A percentile compares a stretch with the other conserved stretches of the same genome.
Evolutionary conservation across 345 rosid genomes (phyloP).

Genomic region (Salix purpurea): DNA sequence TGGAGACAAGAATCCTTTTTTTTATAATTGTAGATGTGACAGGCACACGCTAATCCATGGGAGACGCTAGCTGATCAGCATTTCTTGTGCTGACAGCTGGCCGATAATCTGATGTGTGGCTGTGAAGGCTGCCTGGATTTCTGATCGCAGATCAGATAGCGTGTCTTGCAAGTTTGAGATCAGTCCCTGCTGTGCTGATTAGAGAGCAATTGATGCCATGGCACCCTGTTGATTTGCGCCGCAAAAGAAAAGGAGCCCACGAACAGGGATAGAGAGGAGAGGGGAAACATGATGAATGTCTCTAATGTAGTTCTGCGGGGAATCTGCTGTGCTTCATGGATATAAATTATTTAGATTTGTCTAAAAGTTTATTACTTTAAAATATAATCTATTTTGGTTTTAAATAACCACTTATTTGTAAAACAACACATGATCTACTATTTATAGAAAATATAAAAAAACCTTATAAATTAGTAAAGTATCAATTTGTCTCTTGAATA

Average conservation of each 20-base stretch:
- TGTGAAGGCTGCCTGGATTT: not conserved
- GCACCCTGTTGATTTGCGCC: conserved; percentile 20
- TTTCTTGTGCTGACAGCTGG: conserved; percentile 24
- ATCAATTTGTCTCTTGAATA: no score
- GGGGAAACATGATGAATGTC: no score
- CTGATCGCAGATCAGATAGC: conserved; percentile 23
- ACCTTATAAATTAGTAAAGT: no score
- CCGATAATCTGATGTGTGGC: not conserved
- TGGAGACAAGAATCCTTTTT: not conserved
- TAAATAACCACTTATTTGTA: no score
- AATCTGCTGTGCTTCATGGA: no score
- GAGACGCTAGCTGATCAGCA: no score
- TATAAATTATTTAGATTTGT: no score
- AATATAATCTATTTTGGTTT: no score
- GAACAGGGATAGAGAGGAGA: not conserved
- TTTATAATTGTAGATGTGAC: not conserved
- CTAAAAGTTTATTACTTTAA: no score
- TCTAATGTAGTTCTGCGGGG: no score
- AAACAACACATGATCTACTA: no score
- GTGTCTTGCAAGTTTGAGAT: conserved; percentile 21
- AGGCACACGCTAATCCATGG: not conserved
- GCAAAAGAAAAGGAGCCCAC: conserved; percentile 21
- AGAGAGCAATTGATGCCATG: not conserved
- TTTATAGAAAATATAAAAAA: no score
- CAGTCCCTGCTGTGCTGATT: not conserved